Evolutionary conservation across 495 filamentous ascomycete species (phyloP).

Genomic region (Penicillium alfredii): DNA sequence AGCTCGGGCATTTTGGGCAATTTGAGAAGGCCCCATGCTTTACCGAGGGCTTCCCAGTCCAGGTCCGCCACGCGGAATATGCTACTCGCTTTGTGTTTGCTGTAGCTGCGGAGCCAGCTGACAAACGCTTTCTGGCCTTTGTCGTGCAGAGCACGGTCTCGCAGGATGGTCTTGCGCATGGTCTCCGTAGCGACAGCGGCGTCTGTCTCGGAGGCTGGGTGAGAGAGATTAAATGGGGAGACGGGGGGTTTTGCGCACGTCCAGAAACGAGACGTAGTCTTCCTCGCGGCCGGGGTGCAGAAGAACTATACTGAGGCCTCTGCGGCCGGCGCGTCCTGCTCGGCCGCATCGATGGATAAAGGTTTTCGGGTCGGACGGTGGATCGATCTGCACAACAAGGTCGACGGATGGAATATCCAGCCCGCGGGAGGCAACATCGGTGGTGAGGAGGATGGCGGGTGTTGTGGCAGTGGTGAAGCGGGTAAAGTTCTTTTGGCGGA

Average conservation of each 20-base stretch:
- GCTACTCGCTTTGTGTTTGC: slow-evolving; percentile 81
- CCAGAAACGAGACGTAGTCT: slow-evolving; percentile 82
- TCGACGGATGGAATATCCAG: slow-evolving; percentile 95
- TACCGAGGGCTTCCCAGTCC: slow-evolving; percentile 75
- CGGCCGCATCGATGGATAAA: slow-evolving; percentile 94
- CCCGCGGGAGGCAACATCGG: slow-evolving; percentile 77
- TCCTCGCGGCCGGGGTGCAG: slow-evolving; percentile 78
- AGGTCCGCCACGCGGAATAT: slow-evolving; percentile 83
- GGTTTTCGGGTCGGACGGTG: slow-evolving; percentile 85
- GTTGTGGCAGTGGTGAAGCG: slow-evolving; percentile 61
- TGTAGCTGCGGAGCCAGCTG: slow-evolving; percentile 84
- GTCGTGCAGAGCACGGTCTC: slow-evolving; percentile 80
- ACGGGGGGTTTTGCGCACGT: slow-evolving; percentile 88
- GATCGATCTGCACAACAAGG: slow-evolving; percentile 87
- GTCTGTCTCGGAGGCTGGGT: slow-evolving; percentile 49
- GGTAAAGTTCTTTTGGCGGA: slow-evolving; percentile 73
- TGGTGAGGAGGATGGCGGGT: slow-evolving; percentile 79
- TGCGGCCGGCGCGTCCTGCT: slow-evolving; percentile 81
- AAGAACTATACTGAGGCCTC: slow-evolving; percentile 77
- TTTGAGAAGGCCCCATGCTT: slow-evolving; percentile 76
- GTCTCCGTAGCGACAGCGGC: slow-evolving; percentile 44
- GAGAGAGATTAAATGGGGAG: slow-evolving; percentile 48
- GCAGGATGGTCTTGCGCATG: slow-evolving; percentile 56
- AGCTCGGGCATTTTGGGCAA: slow-evolving; percentile 95
- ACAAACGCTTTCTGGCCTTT: slow-evolving; percentile 88